Conservation (phyloP, 495 filamentous ascomycete genomes). For the Lasiosphaeria ovina region DNA sequence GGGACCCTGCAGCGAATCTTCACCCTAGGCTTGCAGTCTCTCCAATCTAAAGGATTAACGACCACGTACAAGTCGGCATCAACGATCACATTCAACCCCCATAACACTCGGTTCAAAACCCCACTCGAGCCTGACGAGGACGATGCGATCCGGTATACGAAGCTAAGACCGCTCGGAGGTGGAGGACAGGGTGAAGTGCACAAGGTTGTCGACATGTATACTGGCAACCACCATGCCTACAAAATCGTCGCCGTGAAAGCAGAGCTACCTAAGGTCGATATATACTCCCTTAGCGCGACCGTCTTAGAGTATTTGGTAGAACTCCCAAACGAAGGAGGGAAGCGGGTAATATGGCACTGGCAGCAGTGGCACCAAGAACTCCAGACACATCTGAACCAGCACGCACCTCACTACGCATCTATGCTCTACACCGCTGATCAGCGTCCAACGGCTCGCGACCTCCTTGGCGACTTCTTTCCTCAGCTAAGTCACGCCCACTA, state of each 20-base stretch:
- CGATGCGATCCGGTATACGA: constrained; percentile 15
- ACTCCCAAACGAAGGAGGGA: neutral
- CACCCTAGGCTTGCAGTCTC: constrained; percentile 16
- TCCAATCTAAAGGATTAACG: constrained; percentile 6
- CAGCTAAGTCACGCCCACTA: too few species aligned
- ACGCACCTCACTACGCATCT: too few species aligned
- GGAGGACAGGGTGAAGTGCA: constrained; percentile 16
- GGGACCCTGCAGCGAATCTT: constrained; percentile 14
- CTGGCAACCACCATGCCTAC: constrained; percentile 11
- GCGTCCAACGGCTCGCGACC: too few species aligned
- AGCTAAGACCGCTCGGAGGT: constrained; percentile 13
- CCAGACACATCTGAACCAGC: too few species aligned
- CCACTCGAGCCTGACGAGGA: constrained; percentile 16
- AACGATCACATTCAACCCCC: constrained; percentile 17
- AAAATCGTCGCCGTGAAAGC: constrained; percentile 17
- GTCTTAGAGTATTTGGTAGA: constrained; percentile 19
- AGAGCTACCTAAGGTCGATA: constrained; percentile 16
- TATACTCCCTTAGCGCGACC: constrained; percentile 15
- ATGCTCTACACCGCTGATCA: too few species aligned
- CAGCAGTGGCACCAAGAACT: too few species aligned
- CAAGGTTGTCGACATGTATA: constrained; percentile 21
- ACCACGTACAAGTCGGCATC: constrained; percentile 11
- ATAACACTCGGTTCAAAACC: constrained; percentile 16
- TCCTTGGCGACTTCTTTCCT: too few species aligned
- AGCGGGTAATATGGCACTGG: neutral